Base-by-base conservation (phyloP, 2,329 filamentous ascomycete genomes). In the Colletotrichum eleusines region DNA sequence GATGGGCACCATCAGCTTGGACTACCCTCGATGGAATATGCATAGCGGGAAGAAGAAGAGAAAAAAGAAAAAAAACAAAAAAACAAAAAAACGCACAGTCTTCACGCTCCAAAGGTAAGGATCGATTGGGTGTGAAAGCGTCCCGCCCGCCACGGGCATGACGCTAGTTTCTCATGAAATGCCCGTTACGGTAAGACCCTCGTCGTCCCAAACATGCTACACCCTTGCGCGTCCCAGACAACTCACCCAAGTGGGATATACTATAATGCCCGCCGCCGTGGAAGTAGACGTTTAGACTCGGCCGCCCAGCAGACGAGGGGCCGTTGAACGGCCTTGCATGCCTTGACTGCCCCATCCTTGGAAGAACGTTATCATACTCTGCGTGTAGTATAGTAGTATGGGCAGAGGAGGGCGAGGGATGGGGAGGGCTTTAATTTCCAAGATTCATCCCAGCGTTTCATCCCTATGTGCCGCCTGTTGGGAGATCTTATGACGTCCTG, bases 361-460 rank as follows among this genome's bases (percentile, higher is more conserved):
- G n/a, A 51, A 23, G 50, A 55, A 57, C 48, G 67, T 57, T 66
- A 26, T 55, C n/a, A n/a, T n/a, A n/a, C n/a, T n/a, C n/a, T n/a
- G n/a, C n/a, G n/a, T n/a, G n/a, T n/a, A n/a, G n/a, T n/a, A n/a
- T n/a, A n/a, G n/a, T n/a, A n/a, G n/a, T n/a, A 8, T 14, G 14
- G 20, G 11, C 1, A 18, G 7, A 31, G 18, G 1, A 20, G 38
- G 16, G 38, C 5, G 38, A 18, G 16, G 38, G 6, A 40, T 16
- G 20, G 18, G 16, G 48, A 11, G 14, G 26, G 33, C 16, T 2
- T 28, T 31, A 11, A 40, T 53, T n/a, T n/a, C 28, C 68, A 71
- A 42, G 64, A 54, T 71, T 68, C 68, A 68, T 71, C 68, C 68
- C 68, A 71, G 64, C 51, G 68, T 68, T 63, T 68, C 68, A 63